phyloP scores from a whole-genome alignment of 345 rosid species.

The Eucalyptus camaldulensis region DNA sequence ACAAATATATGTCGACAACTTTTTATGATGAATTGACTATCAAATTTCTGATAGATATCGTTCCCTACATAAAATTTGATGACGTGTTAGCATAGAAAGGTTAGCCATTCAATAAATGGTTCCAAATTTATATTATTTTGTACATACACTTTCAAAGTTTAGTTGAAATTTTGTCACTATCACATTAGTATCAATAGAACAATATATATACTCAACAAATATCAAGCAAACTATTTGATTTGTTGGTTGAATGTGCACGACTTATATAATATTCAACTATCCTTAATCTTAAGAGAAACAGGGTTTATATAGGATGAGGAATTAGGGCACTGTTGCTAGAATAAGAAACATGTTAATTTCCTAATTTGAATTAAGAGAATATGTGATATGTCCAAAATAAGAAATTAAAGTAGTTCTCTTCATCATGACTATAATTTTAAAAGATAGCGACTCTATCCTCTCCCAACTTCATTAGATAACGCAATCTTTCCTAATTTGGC shows the following conservation, averaged over 20 bases:
- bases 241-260: too few species aligned
- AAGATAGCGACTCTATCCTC: background rate
- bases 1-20: background rate
- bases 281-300: background rate
- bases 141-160: background rate
- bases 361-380: background rate
- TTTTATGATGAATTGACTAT: background rate
- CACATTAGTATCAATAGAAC: background rate
- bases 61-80: background rate
- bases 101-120: background rate
- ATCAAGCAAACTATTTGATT: background rate
- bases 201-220: background rate
- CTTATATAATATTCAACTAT: too few species aligned
- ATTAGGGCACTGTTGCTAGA: background rate
- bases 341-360: background rate
- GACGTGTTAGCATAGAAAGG: background rate
- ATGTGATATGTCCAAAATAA: background rate
- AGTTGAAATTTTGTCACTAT: background rate
- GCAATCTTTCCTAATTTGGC: background rate
- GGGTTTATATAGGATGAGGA: background rate
- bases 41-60: accelerated
- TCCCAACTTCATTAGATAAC: background rate
- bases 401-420: too few species aligned
- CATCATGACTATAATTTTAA: background rate
- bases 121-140: background rate